Conservation (phyloP, 305 asterid species). For the Vinca major region DNA sequence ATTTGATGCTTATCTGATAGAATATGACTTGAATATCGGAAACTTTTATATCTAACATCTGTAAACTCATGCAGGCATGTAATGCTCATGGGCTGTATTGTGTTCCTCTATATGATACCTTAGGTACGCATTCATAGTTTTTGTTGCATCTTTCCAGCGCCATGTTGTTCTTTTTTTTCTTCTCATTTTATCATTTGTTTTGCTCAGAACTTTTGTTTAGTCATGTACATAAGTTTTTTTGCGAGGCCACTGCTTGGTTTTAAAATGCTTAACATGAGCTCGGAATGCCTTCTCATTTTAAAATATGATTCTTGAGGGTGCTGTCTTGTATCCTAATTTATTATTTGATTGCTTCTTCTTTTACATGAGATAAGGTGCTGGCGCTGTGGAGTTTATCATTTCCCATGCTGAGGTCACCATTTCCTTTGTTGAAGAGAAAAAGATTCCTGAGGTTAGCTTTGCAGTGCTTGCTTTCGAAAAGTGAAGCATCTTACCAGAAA, state of each 20-base stretch:
- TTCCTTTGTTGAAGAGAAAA: slow-evolving; percentile 88
- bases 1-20: background rate
- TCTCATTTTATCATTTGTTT: background rate
- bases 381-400: slow-evolving; percentile 82
- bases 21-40: background rate
- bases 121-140: slow-evolving; percentile 46
- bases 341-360: slow-evolving; percentile 16
- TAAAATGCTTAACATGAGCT: background rate
- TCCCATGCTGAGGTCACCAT: slow-evolving; percentile 87
- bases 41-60: background rate
- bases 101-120: slow-evolving; percentile 88
- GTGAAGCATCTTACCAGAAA: background rate
- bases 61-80: slow-evolving; percentile 62
- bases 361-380: slow-evolving; percentile 61
- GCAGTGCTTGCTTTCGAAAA: background rate
- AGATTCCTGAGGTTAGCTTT: slow-evolving; percentile 58
- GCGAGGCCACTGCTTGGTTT: background rate
- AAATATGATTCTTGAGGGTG: background rate
- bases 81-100: slow-evolving; percentile 96
- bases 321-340: background rate
- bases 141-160: slow-evolving; percentile 11
- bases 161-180: background rate
- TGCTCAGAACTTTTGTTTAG: background rate
- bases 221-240: background rate
- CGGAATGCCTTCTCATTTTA: background rate